Evolutionary conservation across 352 stramenopile species (phyloP).

Genomic region (Phytopythium aichiense): DNA sequence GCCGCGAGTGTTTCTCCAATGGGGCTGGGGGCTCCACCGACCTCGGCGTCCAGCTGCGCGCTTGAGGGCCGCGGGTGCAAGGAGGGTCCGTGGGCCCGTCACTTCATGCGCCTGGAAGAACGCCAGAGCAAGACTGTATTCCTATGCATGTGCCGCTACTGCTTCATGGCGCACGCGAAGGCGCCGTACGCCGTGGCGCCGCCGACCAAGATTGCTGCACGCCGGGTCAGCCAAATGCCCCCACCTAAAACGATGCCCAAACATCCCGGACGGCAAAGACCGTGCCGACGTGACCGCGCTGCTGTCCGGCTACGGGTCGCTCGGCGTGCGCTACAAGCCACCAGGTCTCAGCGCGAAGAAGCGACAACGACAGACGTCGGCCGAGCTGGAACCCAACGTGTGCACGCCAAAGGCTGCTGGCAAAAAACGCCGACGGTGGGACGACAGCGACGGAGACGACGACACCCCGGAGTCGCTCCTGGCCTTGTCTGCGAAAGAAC

Average conservation of each 20-base stretch:
- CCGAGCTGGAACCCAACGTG: no score
- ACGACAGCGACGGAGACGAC: no score
- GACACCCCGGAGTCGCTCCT: no score
- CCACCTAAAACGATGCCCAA: neutral
- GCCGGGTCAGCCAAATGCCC: neutral
- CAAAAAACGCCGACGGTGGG: no score
- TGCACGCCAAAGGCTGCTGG: no score
- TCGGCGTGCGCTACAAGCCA: conserved; percentile 1
- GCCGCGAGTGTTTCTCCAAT: no score
- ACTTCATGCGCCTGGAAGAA: conserved; percentile 4
- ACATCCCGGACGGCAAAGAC: neutral
- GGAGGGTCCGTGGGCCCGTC: neutral
- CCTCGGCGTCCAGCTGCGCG: conserved; percentile 1
- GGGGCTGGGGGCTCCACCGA: no score
- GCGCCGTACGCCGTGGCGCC: neutral
- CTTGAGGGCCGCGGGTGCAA: conserved; percentile 2
- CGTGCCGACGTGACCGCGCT: conserved; percentile 3
- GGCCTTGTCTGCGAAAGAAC: no score
- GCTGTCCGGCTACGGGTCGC: neutral
- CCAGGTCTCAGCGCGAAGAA: no score
- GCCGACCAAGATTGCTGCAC: neutral
- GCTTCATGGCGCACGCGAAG: neutral
- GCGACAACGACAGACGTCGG: no score
- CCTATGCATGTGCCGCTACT: conserved; percentile 3
- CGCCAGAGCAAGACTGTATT: conserved; percentile 5